phyloP scores from a whole-genome alignment of 2,329 filamentous ascomycete species.

The Botrytis porri region DNA sequence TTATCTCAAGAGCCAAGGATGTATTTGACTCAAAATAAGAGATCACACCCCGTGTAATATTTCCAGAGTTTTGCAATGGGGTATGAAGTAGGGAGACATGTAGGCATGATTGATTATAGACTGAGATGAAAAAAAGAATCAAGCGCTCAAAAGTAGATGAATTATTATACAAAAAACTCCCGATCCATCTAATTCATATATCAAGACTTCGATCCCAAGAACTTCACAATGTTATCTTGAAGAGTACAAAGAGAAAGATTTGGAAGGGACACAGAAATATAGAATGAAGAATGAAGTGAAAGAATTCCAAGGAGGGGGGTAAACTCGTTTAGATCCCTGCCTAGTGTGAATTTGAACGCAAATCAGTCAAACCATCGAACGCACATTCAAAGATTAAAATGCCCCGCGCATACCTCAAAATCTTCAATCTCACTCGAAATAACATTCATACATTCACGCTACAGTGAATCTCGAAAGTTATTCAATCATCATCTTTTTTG shows the following conservation, averaged over 20 bases:
- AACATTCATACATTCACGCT: background rate
- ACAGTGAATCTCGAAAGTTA: slow-evolving; percentile 8
- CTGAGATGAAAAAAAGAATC: background rate
- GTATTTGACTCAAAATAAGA: background rate
- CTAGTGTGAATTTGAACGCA: slow-evolving; percentile 6
- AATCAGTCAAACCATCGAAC: slow-evolving; percentile 10
- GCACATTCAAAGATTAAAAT: slow-evolving; percentile 13
- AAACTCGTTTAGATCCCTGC: slow-evolving; percentile 12
- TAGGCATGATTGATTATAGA: background rate
- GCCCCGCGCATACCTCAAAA: slow-evolving; percentile 18
- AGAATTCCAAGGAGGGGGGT: background rate
- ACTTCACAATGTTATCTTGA: background rate
- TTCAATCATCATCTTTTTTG: slow-evolving; percentile 11
- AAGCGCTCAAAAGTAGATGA: background rate
- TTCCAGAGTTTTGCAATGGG: background rate
- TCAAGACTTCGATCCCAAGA: background rate
- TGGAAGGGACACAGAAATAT: background rate
- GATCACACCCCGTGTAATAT: background rate
- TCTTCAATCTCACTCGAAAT: slow-evolving; percentile 1
- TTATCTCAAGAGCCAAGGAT: background rate
- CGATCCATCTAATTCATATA: too few relatives aligned
- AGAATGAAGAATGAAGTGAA: background rate
- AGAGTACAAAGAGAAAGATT: background rate
- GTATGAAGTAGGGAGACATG: background rate
- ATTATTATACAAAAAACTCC: background rate